These are phyloP conservation scores for Ustilago hordei DNA, from an alignment of 1,284 basidiomycete genomes.

Conservation along the genomic window DNA sequence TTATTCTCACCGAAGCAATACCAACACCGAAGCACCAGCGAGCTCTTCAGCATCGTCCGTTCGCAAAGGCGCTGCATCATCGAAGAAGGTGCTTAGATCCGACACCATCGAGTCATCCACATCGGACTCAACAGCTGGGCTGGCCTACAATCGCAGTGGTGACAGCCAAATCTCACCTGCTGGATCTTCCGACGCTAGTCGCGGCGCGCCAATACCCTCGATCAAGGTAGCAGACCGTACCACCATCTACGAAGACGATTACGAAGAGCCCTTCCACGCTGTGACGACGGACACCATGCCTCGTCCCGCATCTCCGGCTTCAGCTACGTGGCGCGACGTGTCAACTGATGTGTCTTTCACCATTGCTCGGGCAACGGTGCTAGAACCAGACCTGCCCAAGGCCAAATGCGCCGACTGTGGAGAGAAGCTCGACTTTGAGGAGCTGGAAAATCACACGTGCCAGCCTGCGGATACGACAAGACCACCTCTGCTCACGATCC, in stretches of 20 bases:
- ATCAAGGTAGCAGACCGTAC: conserved; percentile 25
- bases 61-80: background rate
- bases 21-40: background rate
- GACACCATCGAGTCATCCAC: conserved; percentile 21
- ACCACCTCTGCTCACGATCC: conserved; percentile 35
- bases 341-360: conserved; percentile 18
- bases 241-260: conserved; percentile 51
- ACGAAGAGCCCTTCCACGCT: conserved; percentile 30
- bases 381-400: conserved; percentile 50
- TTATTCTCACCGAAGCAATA: no score
- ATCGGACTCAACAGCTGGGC: conserved; percentile 26
- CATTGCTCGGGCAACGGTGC: conserved; percentile 44
- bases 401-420: conserved; percentile 63
- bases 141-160: conserved; percentile 25
- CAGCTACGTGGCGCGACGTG: conserved; percentile 13
- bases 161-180: conserved; percentile 20
- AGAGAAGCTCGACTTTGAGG: conserved; percentile 53
- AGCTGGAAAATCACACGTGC: conserved; percentile 53
- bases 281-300: conserved; percentile 6
- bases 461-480: conserved; percentile 16
- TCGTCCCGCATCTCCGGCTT: conserved; percentile 17
- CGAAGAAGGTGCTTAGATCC: conserved; percentile 7
- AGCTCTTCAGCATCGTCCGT: background rate
- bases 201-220: background rate
- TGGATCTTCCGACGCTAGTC: background rate